Evolutionary conservation across 257 asterid species (phyloP).

Genomic region (Mitragyna speciosa): DNA sequence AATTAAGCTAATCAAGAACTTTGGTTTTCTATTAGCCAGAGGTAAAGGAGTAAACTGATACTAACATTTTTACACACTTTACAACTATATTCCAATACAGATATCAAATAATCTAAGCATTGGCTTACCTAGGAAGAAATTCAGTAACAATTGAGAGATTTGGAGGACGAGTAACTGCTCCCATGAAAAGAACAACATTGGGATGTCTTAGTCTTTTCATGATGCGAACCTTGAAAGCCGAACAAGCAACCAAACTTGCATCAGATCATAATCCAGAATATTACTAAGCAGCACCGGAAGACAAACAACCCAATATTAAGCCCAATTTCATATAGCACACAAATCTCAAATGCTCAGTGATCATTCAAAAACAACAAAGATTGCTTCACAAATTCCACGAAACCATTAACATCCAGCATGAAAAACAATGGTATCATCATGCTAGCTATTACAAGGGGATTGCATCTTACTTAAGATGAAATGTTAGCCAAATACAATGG

Average conservation of each 20-base stretch:
- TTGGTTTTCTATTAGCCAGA: not conserved
- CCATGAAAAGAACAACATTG: constrained; percentile 94
- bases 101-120: constrained; percentile 3
- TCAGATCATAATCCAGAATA: constrained; percentile 8
- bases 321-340: not conserved
- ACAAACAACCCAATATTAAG: not conserved
- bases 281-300: not conserved
- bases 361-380: not conserved
- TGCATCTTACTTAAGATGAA: not conserved
- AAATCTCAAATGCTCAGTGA: not conserved
- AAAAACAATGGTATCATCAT: not conserved
- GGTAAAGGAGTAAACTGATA: not conserved
- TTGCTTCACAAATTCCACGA: not conserved
- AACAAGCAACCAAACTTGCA: constrained; percentile 18
- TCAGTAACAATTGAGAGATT: constrained; percentile 92
- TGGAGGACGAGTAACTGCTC: constrained; percentile 96
- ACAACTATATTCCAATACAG: no score
- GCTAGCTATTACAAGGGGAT: not conserved
- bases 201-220: constrained; percentile 94
- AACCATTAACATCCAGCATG: not conserved
- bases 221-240: constrained; percentile 65
- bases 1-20: not conserved
- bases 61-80: not conserved
- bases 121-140: constrained; percentile 86
- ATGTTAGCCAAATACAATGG: not conserved